Percentiles rank a stretch among this genome's conserved stretches.
phyloP scores from a whole-genome alignment of 768 basidiomycete species.

The Astraeus odoratus region DNA sequence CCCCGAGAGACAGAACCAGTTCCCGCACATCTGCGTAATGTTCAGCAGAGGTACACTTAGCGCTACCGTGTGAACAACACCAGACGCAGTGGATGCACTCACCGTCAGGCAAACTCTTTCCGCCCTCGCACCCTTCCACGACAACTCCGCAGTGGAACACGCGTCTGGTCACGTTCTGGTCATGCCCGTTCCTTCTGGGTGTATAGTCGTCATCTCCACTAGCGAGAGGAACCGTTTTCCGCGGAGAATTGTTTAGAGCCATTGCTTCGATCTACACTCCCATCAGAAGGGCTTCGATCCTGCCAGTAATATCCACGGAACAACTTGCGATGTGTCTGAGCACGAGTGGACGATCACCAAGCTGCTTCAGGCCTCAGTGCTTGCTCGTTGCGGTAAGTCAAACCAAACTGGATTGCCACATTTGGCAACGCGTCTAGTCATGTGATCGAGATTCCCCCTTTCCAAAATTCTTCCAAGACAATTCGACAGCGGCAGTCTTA shows the following conservation, averaged over 20 bases:
- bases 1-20: slow-evolving; percentile 70
- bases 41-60: slow-evolving; percentile 6
- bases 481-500: slow-evolving; percentile 2
- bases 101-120: slow-evolving; percentile 65
- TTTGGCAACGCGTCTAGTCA: slow-evolving; percentile 15
- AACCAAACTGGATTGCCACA: slow-evolving; percentile 2
- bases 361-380: too few relatives aligned
- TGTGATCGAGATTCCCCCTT: slow-evolving; percentile 22
- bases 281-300: slow-evolving; percentile 10
- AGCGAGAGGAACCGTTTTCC: slow-evolving; percentile 70
- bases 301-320: too few relatives aligned
- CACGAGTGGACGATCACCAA: too few relatives aligned
- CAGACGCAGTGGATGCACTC: slow-evolving; percentile 12
- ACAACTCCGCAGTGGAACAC: slow-evolving; percentile 89
- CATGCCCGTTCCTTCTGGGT: slow-evolving; percentile 25
- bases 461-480: not conserved
- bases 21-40: slow-evolving; percentile 62
- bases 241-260: slow-evolving; percentile 63
- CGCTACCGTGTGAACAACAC: not conserved
- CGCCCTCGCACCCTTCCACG: slow-evolving; percentile 74
- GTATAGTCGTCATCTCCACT: slow-evolving; percentile 56
- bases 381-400: not conserved
- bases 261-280: slow-evolving; percentile 28
- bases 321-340: too few relatives aligned
- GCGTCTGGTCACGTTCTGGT: slow-evolving; percentile 50